These are phyloP conservation scores for Bifiguratus adelaidae DNA, from an alignment of 192 early-diverging fungal genomes.

Conservation along the genomic window DNA sequence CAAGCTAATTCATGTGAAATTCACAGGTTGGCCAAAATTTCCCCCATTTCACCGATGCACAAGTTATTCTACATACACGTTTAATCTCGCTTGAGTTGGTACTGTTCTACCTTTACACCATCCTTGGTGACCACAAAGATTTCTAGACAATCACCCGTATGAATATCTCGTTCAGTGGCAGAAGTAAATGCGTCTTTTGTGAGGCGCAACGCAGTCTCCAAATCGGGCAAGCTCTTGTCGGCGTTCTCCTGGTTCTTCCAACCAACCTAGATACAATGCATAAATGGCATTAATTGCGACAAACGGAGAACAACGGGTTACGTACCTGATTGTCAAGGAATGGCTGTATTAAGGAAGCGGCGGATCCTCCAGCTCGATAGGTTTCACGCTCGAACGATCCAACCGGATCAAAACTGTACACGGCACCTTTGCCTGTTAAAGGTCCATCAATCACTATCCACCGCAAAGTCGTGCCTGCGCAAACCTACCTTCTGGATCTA, in stretches of 20 bases:
- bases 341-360: slow-evolving; percentile 86
- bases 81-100: slow-evolving; percentile 89
- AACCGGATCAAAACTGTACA: slow-evolving; percentile 88
- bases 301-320: no score
- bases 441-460: slow-evolving; percentile 1
- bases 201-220: slow-evolving; percentile 62
- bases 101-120: slow-evolving; percentile 62
- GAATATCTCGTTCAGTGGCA: slow-evolving; percentile 96
- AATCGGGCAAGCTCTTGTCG: slow-evolving; percentile 18
- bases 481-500: slow-evolving; percentile 70
- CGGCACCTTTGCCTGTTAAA: slow-evolving; percentile 64
- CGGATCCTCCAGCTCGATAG: slow-evolving; percentile 74
- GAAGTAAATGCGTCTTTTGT: slow-evolving; percentile 94
- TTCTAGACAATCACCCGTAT: slow-evolving; percentile 94
- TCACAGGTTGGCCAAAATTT: no score
- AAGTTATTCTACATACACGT: background rate
- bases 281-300: background rate
- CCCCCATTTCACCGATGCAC: no score
- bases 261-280: slow-evolving; percentile 39
- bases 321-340: slow-evolving; percentile 91
- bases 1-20: no score
- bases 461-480: background rate
- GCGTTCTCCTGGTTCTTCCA: slow-evolving; percentile 54
- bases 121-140: slow-evolving; percentile 77
- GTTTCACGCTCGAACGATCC: slow-evolving; percentile 77